Base-by-base conservation (phyloP, 768 basidiomycete genomes). In the Rhizopogon vesiculosus region DNA sequence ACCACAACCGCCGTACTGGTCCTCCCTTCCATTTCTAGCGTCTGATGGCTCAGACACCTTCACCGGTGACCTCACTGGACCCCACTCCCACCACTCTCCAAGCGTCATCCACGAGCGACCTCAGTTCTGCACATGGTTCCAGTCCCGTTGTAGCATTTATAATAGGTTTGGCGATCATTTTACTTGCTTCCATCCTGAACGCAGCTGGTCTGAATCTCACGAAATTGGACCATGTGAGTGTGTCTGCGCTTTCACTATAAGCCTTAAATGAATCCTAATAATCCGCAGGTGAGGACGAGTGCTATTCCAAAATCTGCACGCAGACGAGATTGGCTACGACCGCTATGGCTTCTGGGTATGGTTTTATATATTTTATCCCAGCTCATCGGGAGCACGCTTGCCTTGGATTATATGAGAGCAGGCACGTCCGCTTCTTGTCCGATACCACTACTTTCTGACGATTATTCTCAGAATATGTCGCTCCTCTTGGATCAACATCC, bases 191-290 rank as follows among this genome's bases (percentile, higher is more conserved):
- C 16, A 79, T 92, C n/a, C 78, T 93, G 61, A 93, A 92, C 63
- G 91, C 92, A 35, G 91, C 88, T 0, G 95, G 95, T n/a, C 78
- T 98, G 42, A 98, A 97, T 66, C 76, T 98, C 56, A 94, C 93
- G 39, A 98, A 98, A 71, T 74, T 96, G 42, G 95, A 97, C 73
- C 93, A 95, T 81, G 85, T 88, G 54, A 61, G 86, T 75, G 29
- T 19, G 55, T 44, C 58, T 22, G 25, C 25, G 25, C 25, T 3
- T 25, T 25, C 45, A 19, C 46, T 54, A 25, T 25, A 25, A 5
- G 25, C 25, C 31, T 45, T 12, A 13, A 25, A 39, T 8, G 18
- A 10, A 40, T 6, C 25, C 45, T 60, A 25, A 59, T 56, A 2
- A 44, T 25, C 58, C 5, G 40, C 49, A 89, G 87, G 85, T 88